A percentile compares a stretch with the other conserved stretches of the same genome.
Conservation (phyloP, 2,329 filamentous ascomycete genomes). For the Calonectria multiphialidica region DNA sequence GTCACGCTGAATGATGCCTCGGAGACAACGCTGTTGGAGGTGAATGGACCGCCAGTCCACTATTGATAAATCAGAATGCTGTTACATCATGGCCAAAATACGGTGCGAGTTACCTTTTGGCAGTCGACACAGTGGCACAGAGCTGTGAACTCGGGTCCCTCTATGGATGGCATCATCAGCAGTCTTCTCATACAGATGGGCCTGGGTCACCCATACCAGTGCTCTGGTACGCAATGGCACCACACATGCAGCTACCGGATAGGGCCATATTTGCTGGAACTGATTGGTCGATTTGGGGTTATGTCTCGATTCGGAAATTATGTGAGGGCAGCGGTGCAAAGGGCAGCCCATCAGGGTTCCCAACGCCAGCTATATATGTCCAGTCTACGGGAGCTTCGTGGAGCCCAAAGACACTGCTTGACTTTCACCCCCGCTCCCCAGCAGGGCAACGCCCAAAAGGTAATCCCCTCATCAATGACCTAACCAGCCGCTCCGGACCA, state of each 20-base stretch:
- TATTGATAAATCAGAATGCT: constrained; percentile 27
- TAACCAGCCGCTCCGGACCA: not conserved
- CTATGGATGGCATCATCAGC: constrained; percentile 41
- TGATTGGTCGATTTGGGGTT: not conserved
- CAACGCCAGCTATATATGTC: not conserved
- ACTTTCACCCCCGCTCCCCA: not conserved
- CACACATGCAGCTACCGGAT: constrained; percentile 53
- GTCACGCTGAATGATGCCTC: constrained; percentile 60
- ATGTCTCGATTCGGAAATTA: not conserved
- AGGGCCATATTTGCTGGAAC: constrained; percentile 33
- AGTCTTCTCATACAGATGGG: not conserved
- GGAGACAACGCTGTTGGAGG: constrained; percentile 65
- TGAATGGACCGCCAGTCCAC: constrained; percentile 66
- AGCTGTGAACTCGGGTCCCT: constrained; percentile 55
- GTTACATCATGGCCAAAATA: not conserved
- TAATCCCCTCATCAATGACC: not conserved
- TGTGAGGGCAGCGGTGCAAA: not conserved
- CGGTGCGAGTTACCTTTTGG: constrained; percentile 57
- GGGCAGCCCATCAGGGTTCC: constrained; percentile 4
- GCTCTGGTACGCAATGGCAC: constrained; percentile 49
- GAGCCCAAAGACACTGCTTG: not conserved
- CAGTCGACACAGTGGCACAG: constrained; percentile 67
- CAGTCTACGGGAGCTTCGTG: not conserved
- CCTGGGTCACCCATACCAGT: constrained; percentile 40
- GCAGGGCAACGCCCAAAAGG: not conserved